These are phyloP conservation scores for Myrica gale DNA, from an alignment of 306 rosid genomes.

Conservation along the genomic window DNA sequence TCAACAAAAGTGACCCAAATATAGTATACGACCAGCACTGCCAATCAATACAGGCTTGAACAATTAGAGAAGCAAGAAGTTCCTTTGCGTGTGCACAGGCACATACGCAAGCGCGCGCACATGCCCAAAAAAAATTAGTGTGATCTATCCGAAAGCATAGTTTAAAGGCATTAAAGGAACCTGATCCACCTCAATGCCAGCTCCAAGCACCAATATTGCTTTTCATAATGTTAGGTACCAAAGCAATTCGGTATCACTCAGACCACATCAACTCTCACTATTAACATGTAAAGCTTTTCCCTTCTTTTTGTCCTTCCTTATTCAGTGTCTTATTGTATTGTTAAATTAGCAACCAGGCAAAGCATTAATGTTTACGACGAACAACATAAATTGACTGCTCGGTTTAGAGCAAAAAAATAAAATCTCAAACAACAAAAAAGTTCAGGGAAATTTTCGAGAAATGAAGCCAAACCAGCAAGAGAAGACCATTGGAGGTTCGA, in stretches of 20 bases:
- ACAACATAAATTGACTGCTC: neutral
- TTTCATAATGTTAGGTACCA: neutral
- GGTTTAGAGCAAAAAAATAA: too few relatives aligned
- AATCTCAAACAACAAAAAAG: too few relatives aligned
- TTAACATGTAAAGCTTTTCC: too few relatives aligned
- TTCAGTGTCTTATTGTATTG: too few relatives aligned
- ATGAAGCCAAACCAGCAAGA: conserved; percentile 55
- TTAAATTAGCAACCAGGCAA: too few relatives aligned
- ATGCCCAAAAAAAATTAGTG: neutral
- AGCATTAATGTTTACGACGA: too few relatives aligned
- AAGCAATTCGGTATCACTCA: neutral
- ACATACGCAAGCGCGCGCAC: neutral
- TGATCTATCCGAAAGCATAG: neutral
- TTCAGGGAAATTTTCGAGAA: neutral
- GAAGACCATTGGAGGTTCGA: conserved; percentile 86
- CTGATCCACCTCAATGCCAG: too few relatives aligned
- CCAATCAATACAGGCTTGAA: neutral
- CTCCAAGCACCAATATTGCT: neutral
- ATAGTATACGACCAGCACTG: neutral
- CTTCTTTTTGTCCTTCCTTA: too few relatives aligned
- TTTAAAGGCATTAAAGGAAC: neutral
- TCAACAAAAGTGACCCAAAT: neutral
- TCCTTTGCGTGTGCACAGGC: neutral
- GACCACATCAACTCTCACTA: neutral
- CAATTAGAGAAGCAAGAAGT: neutral